Evolutionary conservation across 2,329 filamentous ascomycete species (phyloP).

Genomic region (Myriosclerotinia duriaeana): DNA sequence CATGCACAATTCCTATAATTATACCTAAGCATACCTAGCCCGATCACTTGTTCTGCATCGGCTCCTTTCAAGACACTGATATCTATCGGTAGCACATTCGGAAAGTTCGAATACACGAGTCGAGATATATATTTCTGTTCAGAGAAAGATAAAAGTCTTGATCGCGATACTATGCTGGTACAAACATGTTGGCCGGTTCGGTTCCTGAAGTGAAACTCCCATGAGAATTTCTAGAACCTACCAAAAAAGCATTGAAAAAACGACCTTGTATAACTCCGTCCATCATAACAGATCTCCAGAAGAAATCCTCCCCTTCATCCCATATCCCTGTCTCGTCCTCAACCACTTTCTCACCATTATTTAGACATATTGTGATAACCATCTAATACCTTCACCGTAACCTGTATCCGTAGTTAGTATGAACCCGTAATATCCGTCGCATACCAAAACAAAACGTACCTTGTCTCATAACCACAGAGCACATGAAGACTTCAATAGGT

Average conservation of each 20-base stretch:
- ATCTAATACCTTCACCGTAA: constrained; percentile 87
- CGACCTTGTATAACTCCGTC: constrained; percentile 40
- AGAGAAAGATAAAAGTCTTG: constrained; percentile 33
- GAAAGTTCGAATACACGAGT: neutral
- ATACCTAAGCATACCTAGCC: no score
- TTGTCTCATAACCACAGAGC: constrained; percentile 97
- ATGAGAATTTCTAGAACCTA: constrained; percentile 29
- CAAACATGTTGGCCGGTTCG: constrained; percentile 36
- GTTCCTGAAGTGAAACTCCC: constrained; percentile 31
- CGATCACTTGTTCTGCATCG: neutral
- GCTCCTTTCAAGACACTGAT: neutral
- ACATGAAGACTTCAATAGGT: constrained; percentile 98
- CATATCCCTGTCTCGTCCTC: constrained; percentile 11
- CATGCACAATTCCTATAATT: neutral
- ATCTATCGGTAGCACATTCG: neutral
- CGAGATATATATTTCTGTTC: neutral
- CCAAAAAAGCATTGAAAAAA: constrained; percentile 35
- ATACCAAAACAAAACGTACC: constrained; percentile 49
- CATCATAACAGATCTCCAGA: constrained; percentile 37
- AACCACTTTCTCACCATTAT: constrained; percentile 26
- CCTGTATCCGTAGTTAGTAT: constrained; percentile 46
- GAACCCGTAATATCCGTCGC: constrained; percentile 26
- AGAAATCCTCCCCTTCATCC: constrained; percentile 25
- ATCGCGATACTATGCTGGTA: constrained; percentile 39
- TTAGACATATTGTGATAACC: constrained; percentile 90